These are phyloP conservation scores for Salix dunnii DNA, from an alignment of 345 rosid species.

Conservation along the genomic window DNA sequence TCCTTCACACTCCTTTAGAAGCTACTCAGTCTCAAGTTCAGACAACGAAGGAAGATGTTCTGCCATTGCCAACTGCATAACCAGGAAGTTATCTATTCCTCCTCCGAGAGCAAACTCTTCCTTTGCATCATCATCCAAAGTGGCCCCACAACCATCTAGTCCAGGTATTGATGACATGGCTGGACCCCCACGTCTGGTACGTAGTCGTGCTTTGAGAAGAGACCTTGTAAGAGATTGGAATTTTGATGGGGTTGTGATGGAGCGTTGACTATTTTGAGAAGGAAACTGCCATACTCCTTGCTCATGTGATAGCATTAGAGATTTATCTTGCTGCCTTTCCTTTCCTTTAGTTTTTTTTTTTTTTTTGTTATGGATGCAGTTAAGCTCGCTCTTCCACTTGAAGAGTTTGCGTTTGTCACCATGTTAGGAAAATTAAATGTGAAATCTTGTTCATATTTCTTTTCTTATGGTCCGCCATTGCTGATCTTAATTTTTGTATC, in stretches of 20 bases:
- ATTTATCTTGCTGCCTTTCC: slow-evolving; percentile 1
- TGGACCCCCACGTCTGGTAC: slow-evolving; percentile 73
- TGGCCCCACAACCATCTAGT: slow-evolving; percentile 70
- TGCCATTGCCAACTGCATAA: slow-evolving; percentile 64
- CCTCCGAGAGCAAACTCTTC: slow-evolving; percentile 49
- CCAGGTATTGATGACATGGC: slow-evolving; percentile 37
- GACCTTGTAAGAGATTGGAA: slow-evolving; percentile 97
- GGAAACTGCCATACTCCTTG: neutral
- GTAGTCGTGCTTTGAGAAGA: slow-evolving; percentile 85
- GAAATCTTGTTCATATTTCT: slow-evolving; percentile 14
- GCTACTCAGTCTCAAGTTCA: slow-evolving; percentile 90
- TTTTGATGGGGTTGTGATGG: slow-evolving; percentile 57
- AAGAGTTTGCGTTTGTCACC: slow-evolving; percentile 28
- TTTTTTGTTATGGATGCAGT: slow-evolving; percentile 16
- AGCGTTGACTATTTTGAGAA: slow-evolving; percentile 33
- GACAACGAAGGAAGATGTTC: slow-evolving; percentile 88
- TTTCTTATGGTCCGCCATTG: neutral
- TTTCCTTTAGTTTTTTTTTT: slow-evolving; percentile 1
- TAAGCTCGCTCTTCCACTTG: slow-evolving; percentile 21
- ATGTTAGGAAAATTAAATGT: slow-evolving; percentile 15
- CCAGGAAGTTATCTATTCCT: slow-evolving; percentile 61
- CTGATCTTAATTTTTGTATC: neutral
- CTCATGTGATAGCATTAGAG: slow-evolving; percentile 21
- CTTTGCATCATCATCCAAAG: slow-evolving; percentile 67
- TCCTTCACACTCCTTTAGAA: slow-evolving; percentile 87